Base-by-base conservation (phyloP, 192 early-diverging fungal genomes). In the Kickxella alabastrina region DNA sequence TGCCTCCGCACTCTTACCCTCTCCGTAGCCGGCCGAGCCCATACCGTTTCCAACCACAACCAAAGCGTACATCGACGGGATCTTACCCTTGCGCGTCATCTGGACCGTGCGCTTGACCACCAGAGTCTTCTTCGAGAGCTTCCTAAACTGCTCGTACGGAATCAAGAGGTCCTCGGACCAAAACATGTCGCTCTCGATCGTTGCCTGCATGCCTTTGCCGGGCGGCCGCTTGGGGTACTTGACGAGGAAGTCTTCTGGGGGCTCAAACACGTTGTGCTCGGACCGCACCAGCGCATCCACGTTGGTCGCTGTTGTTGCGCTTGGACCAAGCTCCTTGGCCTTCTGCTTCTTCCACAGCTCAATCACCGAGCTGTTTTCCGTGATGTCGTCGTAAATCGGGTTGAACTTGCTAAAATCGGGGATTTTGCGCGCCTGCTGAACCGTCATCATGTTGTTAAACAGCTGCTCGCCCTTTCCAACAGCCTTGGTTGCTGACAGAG, bases 21-120 rank as follows among this genome's bases (percentile, higher is more conserved):
- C 90, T 17, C 96, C 96, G 59, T 87, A 94, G 15, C 96, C 95
- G 6, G 91, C 93, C 31, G 87, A 76, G 2, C 96, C 96, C 32
- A 85, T 79, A 7, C 90, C 90, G 59, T 96, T 92, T 5, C 96
- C 96, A 5, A 99, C 94, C 3, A 97, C 92, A 6, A 99, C 96
- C 36, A 95, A 59, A 1, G 92, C 92, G 26, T 90, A 92, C 79
- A 91, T 85, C 24, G 85, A 85, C 27, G 86, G 84, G 21, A 85
- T 72, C 59, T 90, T 90, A 47, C 90, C 90, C 52, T 84, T 87
- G 15, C 81, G 79, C 26, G 87, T 90, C 83, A 87, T 84, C 60
- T 87, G 87, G 38, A 85, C 82, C 2, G 85, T 85, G 32, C 87
- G 82, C 64, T 86, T 86, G 19, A 90, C 77, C 13, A 88, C 73